Evolutionary conservation across 2,329 filamentous ascomycete genomes (phyloP).

Genomic region (Penicillium polonicum): DNA sequence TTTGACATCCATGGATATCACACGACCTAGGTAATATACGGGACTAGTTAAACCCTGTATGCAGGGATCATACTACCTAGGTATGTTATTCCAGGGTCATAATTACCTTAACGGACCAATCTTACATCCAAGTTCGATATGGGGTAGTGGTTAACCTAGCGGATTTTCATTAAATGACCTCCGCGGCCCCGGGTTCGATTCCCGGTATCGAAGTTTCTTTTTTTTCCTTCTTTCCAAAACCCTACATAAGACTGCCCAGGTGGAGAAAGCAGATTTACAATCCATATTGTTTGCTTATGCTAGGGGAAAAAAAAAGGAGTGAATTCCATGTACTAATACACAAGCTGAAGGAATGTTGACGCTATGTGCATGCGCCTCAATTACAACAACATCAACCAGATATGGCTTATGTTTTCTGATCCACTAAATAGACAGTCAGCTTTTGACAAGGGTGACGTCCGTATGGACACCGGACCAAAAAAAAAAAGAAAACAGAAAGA

Average conservation of each 20-base stretch:
- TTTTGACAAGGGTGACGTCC: neutral
- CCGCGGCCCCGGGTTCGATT: constrained; percentile 6
- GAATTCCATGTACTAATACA: constrained; percentile 5
- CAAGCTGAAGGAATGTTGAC: constrained; percentile 3
- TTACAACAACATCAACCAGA: constrained; percentile 5
- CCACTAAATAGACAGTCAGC: constrained; percentile 8
- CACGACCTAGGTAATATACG: too few relatives aligned
- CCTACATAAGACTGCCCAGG: too few relatives aligned
- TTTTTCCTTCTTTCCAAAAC: neutral
- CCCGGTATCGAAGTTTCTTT: constrained; percentile 2
- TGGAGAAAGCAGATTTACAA: too few relatives aligned
- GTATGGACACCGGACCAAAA: neutral
- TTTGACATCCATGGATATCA: too few relatives aligned
- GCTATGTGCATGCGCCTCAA: neutral
- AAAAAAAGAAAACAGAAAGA: neutral
- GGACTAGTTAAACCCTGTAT: too few relatives aligned
- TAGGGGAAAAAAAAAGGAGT: neutral
- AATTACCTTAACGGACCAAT: fast-evolving
- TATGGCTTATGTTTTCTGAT: constrained; percentile 4
- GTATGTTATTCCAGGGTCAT: neutral
- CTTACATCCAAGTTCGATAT: neutral
- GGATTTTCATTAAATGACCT: constrained; percentile 3
- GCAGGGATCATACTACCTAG: too few relatives aligned
- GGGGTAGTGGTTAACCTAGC: constrained; percentile 7
- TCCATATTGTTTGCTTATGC: too few relatives aligned